Percentiles rank a stretch among this genome's conserved stretches.
Evolutionary conservation across 2,329 filamentous ascomycete genomes (phyloP).

Genomic region (Curvularia eragrostidis): DNA sequence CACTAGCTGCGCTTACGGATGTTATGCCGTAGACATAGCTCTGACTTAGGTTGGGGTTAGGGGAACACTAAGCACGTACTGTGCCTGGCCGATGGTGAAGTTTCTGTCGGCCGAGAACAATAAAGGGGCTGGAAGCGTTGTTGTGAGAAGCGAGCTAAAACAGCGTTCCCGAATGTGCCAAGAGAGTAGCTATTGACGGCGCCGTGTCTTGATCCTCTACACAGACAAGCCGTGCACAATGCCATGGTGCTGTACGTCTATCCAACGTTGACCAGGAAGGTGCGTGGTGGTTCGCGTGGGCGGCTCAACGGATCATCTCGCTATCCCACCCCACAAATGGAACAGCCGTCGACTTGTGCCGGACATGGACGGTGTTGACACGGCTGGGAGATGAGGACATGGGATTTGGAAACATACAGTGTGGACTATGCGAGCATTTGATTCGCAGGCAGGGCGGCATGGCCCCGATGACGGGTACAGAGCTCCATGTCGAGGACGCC

Average conservation of each 20-base stretch:
- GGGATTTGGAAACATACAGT: slow-evolving; percentile 1
- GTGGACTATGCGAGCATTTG: neutral
- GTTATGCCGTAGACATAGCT: neutral
- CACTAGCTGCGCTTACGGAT: neutral
- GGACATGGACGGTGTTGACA: neutral
- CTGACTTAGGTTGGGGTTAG: neutral
- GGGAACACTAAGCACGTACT: neutral
- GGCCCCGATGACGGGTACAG: slow-evolving; percentile 3
- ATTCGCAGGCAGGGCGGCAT: neutral
- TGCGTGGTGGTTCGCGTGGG: too few relatives aligned
- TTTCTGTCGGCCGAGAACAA: too few relatives aligned
- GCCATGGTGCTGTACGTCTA: neutral
- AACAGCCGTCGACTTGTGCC: neutral
- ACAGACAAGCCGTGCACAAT: neutral
- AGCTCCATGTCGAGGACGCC: slow-evolving; percentile 4
- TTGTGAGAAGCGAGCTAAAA: neutral
- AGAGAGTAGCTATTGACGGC: neutral
- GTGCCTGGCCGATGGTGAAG: too few relatives aligned
- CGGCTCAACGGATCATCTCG: neutral
- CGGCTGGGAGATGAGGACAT: slow-evolving; percentile 17
- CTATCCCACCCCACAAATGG: slow-evolving; percentile 5
- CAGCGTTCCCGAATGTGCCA: neutral
- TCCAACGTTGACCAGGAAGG: neutral
- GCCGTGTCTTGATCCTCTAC: neutral
- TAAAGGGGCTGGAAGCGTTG: neutral